Percentiles rank a stretch among this genome's conserved stretches.
These are phyloP conservation scores for Daldinia eschscholtzii DNA, from an alignment of 2,329 filamentous ascomycete genomes.

Conservation along the genomic window DNA sequence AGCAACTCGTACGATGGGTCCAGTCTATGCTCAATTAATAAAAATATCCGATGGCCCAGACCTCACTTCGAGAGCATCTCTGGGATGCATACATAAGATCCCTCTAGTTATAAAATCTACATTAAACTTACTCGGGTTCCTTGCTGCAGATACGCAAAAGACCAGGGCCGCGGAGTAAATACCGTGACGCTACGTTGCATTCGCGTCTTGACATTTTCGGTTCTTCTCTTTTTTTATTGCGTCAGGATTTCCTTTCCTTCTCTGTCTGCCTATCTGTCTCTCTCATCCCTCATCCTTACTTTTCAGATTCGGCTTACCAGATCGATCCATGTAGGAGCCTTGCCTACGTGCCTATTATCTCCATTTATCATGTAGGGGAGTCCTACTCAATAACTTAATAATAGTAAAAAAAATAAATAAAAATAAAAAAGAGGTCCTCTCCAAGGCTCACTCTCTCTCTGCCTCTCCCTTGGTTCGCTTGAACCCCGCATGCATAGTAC, in stretches of 20 bases:
- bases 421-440: not conserved
- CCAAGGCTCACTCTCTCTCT: slow-evolving; percentile 14
- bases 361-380: slow-evolving; percentile 1
- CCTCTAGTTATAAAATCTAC: not conserved
- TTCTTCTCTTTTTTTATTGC: slow-evolving; percentile 3
- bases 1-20: slow-evolving; percentile 33
- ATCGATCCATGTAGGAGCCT: slow-evolving; percentile 25
- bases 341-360: not conserved
- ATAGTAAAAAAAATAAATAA: slow-evolving; percentile 19
- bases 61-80: slow-evolving; percentile 3
- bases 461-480: slow-evolving; percentile 34
- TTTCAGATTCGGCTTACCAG: slow-evolving; percentile 25
- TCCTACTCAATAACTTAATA: slow-evolving; percentile 33
- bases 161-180: slow-evolving; percentile 34
- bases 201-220: slow-evolving; percentile 16
- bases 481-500: slow-evolving; percentile 39
- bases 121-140: not conserved
- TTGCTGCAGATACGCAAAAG: slow-evolving; percentile 20
- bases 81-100: not conserved
- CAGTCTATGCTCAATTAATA: not conserved
- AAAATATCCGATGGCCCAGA: slow-evolving; percentile 29
- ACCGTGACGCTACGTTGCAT: slow-evolving; percentile 40
- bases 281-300: not conserved
- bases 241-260: not conserved
- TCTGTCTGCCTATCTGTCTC: not conserved